These are phyloP conservation scores for Neoboletus magnificus DNA, from an alignment of 768 basidiomycete species.

Conservation along the genomic window DNA sequence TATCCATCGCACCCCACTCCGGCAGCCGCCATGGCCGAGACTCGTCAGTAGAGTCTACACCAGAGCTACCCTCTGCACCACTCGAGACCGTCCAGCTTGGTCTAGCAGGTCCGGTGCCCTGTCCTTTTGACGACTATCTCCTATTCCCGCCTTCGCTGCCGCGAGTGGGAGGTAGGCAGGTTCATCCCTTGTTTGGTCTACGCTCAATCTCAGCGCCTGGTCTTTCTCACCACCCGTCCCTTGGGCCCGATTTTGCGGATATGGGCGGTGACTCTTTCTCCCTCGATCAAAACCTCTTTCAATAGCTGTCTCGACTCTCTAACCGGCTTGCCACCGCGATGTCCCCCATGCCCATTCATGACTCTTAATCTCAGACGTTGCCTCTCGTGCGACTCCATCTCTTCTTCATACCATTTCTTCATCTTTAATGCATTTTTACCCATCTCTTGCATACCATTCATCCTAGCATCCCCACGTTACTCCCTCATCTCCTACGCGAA, in stretches of 20 bases:
- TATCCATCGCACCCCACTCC: constrained; percentile 56
- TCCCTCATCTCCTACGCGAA: constrained; percentile 20
- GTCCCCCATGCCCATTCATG: constrained; percentile 18
- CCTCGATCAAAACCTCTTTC: constrained; percentile 46
- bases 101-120: constrained; percentile 37
- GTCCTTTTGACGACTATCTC: constrained; percentile 33
- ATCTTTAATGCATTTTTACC: constrained; percentile 32
- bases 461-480: constrained; percentile 21
- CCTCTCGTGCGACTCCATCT: constrained; percentile 30
- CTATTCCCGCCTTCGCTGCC: constrained; percentile 20
- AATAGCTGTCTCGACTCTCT: constrained; percentile 34
- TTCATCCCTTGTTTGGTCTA: constrained; percentile 32
- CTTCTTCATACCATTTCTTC: constrained; percentile 22
- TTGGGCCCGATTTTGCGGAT: constrained; percentile 43
- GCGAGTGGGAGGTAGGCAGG: constrained; percentile 22
- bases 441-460: constrained; percentile 36
- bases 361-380: constrained; percentile 27
- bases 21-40: constrained; percentile 40
- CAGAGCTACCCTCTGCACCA: constrained; percentile 40
- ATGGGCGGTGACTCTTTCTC: constrained; percentile 37
- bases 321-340: constrained; percentile 15
- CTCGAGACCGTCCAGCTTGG: constrained; percentile 40
- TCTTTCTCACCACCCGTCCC: constrained; percentile 25
- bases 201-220: constrained; percentile 46
- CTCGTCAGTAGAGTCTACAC: constrained; percentile 55